A percentile compares a stretch with the other conserved stretches of the same genome.
Conservation (phyloP, 2,329 filamentous ascomycete genomes). For the Exserohilum rostratum region DNA sequence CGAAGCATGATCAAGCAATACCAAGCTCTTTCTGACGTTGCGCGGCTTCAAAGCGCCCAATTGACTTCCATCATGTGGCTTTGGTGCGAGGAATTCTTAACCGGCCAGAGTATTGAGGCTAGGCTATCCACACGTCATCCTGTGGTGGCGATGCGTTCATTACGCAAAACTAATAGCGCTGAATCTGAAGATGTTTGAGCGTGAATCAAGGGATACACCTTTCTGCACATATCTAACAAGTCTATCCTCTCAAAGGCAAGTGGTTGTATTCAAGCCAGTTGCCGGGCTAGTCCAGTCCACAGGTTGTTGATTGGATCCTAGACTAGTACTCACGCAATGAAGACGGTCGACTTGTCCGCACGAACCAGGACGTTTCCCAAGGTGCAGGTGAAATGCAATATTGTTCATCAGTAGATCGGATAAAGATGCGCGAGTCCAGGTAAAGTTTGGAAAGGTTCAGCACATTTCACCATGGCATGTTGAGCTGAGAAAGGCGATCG, state of each 20-base stretch:
- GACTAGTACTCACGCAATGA: too few species aligned
- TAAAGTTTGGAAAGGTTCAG: neutral
- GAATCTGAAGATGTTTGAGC: too few species aligned
- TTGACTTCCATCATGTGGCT: neutral
- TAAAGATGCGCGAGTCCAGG: neutral
- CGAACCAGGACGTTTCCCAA: too few species aligned
- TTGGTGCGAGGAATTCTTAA: neutral
- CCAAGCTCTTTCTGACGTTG: neutral
- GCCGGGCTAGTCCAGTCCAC: too few species aligned
- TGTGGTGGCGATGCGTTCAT: neutral
- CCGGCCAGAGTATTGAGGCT: too few species aligned
- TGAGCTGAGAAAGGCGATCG: neutral
- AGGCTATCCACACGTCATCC: neutral
- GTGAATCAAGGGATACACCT: neutral
- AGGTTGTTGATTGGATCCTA: too few species aligned
- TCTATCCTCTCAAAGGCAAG: too few species aligned
- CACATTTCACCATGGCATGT: neutral
- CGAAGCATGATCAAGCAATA: constrained; percentile 1
- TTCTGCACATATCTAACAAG: too few species aligned
- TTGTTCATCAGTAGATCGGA: neutral
- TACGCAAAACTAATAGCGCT: neutral
- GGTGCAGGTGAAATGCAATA: too few species aligned
- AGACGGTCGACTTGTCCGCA: too few species aligned
- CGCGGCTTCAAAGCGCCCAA: neutral
- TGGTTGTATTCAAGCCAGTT: too few species aligned